These are phyloP conservation scores for Pelargonium myrrhifolium DNA, from an alignment of 441 rosid genomes.

Conservation along the genomic window DNA sequence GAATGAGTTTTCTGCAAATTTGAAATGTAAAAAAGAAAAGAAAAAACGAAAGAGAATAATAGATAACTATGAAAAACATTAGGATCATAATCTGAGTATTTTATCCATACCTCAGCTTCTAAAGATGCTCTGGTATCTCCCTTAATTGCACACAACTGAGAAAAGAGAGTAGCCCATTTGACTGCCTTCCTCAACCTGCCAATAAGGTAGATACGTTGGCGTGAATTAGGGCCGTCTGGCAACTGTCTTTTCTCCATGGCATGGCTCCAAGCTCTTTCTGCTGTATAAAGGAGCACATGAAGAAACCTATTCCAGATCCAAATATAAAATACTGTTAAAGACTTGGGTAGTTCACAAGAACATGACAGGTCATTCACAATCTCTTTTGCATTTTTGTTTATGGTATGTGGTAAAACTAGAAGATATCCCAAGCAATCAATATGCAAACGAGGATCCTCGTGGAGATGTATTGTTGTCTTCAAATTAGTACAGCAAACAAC, in stretches of 20 bases:
- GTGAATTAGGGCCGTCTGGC: constrained; percentile 87
- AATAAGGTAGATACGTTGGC: constrained; percentile 77
- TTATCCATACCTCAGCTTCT: constrained; percentile 15
- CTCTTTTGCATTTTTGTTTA: not conserved
- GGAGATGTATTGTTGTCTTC: no score
- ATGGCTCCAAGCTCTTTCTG: constrained; percentile 99
- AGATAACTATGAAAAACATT: no score
- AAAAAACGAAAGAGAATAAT: no score
- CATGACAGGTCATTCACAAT: not conserved
- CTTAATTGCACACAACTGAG: constrained; percentile 66
- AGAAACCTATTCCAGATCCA: constrained; percentile 54
- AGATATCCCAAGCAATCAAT: not conserved
- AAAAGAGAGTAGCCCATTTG: constrained; percentile 82
- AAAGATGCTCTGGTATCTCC: constrained; percentile 85
- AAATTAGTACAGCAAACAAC: no score
- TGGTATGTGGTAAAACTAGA: not conserved
- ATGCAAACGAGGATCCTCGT: no score
- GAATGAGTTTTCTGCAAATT: no score
- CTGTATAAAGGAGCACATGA: constrained; percentile 80
- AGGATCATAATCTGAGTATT: not conserved
- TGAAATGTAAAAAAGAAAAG: no score
- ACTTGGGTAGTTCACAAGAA: not conserved
- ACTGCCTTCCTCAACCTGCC: constrained; percentile 95
- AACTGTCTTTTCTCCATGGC: constrained; percentile 98
- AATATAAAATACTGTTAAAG: constrained; percentile 15